Base-by-base conservation (phyloP, 352 stramenopile genomes). In the Globisporangium nunn region DNA sequence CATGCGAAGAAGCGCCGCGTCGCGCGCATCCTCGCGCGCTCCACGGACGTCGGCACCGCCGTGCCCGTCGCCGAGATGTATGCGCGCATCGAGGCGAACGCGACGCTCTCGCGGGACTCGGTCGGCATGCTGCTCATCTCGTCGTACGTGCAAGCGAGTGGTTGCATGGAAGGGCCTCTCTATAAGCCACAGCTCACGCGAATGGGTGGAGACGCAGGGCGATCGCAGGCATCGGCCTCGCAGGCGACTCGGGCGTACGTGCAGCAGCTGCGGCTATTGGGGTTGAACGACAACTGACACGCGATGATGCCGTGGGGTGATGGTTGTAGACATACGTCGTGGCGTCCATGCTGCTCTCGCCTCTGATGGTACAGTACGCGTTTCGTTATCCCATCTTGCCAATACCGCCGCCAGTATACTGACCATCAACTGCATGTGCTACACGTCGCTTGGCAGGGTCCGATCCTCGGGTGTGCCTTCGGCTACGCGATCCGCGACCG, bases 41-140 rank as follows among this genome's bases (percentile, higher is more conserved):
- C 79, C 23, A 90, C 79, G 7, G 83, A 91, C 56, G 83, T 91
- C 47, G 81, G 83, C 57, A 91, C 83, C 31, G 83, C 83, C 11
- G 76, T 93, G 17, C 83, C 83, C 6, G 83, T 93, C n/a, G 83
- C 81, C 17, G 83, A 93, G 70, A 93, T 93, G 75, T 93, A 91
- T 56, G 81, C 81, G 54, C 78, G 82, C 63, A 93, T 93, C 43
- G 83, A 93, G 58, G 74, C 83, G 17, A 88, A 89, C 60, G 82
- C 83, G 18, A 91, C 81, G 49, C 66, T 93, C 1, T 93, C 83
- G 41, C 62, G 83, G 12, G 83, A 93, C 63, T 91, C 83, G 28
- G 79, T 93, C 50, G 70, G 82, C 48, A 93, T 93, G 83, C 70
- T 93, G 51, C 64, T 93, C 46, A 93, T 93, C 53, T 93, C 83